These are phyloP conservation scores for Stenocarpella maydis DNA, from an alignment of 2,329 filamentous ascomycete species.

Conservation along the genomic window DNA sequence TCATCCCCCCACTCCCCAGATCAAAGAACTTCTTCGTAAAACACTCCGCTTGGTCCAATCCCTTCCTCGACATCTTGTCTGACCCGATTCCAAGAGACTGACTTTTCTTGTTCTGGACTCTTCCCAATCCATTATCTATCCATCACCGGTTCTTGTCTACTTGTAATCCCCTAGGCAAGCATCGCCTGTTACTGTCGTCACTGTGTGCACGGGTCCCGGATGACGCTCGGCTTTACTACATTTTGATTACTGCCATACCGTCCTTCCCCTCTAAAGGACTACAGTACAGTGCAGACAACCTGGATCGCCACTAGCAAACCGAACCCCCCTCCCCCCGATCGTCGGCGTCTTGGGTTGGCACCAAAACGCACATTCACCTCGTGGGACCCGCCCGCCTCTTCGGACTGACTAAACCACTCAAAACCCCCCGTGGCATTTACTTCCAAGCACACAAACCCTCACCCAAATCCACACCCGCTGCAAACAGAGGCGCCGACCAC, in stretches of 20 bases:
- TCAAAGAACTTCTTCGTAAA: conserved; percentile 19
- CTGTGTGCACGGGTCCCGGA: conserved; percentile 11
- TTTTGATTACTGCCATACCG: conserved; percentile 8
- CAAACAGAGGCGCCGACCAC: not conserved
- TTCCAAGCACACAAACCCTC: not conserved
- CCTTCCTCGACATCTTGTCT: conserved; percentile 3
- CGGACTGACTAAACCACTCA: conserved; percentile 19
- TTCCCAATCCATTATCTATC: not conserved
- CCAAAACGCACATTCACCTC: not conserved
- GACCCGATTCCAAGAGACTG: not conserved
- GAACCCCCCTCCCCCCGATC: conserved; percentile 25
- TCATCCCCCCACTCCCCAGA: conserved; percentile 1
- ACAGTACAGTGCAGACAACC: conserved; percentile 2
- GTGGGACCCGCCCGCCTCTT: not conserved
- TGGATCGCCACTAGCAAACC: conserved; percentile 36
- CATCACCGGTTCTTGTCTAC: not conserved
- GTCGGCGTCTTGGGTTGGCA: not conserved
- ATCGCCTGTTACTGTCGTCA: not conserved
- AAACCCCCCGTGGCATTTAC: conserved; percentile 5
- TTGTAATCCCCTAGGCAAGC: not conserved
- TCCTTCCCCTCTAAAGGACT: not conserved
- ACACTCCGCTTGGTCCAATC: conserved; percentile 1
- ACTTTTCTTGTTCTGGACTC: not conserved
- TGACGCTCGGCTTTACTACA: conserved; percentile 24
- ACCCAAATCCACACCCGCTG: not conserved